Evolutionary conservation across 2,329 filamentous ascomycete genomes (phyloP).

Genomic region (Ascosphaera acerosa): DNA sequence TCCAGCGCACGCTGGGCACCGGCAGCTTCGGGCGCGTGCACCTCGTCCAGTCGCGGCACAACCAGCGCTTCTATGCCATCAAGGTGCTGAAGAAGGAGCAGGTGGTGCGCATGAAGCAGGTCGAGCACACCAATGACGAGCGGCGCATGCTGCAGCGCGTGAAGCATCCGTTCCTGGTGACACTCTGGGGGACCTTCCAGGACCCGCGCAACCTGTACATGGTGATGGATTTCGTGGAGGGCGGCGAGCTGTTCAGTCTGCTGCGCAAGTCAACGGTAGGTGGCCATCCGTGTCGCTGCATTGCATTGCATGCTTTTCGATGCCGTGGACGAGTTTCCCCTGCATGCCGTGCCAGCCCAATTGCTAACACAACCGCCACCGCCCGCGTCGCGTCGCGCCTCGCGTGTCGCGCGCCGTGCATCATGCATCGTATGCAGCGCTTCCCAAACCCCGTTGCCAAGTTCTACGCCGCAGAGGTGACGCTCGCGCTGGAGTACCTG

Average conservation of each 20-base stretch:
- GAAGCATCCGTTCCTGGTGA: constrained; percentile 94
- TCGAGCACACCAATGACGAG: constrained; percentile 98
- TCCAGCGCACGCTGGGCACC: constrained; percentile 78
- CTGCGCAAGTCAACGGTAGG: constrained; percentile 74
- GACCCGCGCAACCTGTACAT: constrained; percentile 92
- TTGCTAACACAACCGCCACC: constrained; percentile 1
- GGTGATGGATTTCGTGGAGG: constrained; percentile 99
- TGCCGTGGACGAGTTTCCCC: no score
- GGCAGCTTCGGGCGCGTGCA: constrained; percentile 94
- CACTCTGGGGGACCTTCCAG: constrained; percentile 94
- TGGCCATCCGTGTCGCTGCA: constrained; percentile 11
- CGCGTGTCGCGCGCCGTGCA: constrained; percentile 1
- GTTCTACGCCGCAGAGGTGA: constrained; percentile 96
- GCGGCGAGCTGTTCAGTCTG: constrained; percentile 87
- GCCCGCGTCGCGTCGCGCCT: no score
- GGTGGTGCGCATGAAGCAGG: constrained; percentile 99
- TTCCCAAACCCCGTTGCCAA: constrained; percentile 98
- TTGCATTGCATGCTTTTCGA: constrained; percentile 4
- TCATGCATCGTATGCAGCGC: no score
- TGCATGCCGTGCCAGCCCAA: not conserved
- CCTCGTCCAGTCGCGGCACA: constrained; percentile 91
- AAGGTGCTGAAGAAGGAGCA: constrained; percentile 97
- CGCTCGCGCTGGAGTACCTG: constrained; percentile 80
- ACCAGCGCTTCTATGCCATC: constrained; percentile 91
- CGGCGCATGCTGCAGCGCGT: constrained; percentile 86